phyloP scores from a whole-genome alignment of 768 basidiomycete species.

The Dioszegia aurantiaca region DNA sequence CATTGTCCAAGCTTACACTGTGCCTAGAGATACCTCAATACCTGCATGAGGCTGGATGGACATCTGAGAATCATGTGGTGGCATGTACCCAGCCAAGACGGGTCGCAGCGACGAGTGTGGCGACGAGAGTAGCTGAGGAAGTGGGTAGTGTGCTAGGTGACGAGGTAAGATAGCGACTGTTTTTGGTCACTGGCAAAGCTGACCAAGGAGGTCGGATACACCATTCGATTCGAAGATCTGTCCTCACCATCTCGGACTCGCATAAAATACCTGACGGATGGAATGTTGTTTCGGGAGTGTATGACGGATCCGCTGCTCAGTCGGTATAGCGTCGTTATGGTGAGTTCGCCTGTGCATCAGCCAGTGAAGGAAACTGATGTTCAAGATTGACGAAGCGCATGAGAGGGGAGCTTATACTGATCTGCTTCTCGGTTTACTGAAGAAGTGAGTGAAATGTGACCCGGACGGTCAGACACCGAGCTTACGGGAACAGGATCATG shows the following conservation, averaged over 20 bases:
- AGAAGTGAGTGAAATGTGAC: conserved; percentile 65
- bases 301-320: conserved; percentile 87
- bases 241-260: conserved; percentile 78
- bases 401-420: conserved; percentile 96
- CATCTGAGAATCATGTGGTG: conserved; percentile 72
- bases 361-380: neutral
- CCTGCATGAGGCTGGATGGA: conserved; percentile 90
- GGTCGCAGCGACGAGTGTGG: conserved; percentile 93
- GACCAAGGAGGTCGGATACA: conserved; percentile 83
- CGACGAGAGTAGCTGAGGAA: conserved; percentile 84
- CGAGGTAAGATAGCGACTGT: conserved; percentile 32
- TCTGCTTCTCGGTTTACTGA: conserved; percentile 80
- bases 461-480: neutral
- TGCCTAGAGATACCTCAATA: conserved; percentile 87
- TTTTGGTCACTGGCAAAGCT: neutral
- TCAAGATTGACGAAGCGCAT: conserved; percentile 92
- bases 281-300: conserved; percentile 93
- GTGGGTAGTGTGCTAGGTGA: conserved; percentile 84
- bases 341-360: conserved; percentile 47
- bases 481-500: conserved; percentile 65
- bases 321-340: conserved; percentile 94
- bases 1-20: neutral
- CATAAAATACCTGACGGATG: conserved; percentile 95
- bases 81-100: conserved; percentile 90
- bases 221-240: conserved; percentile 93